Conservation (phyloP, 352 stramenopile species). For the Thalassiosira hispida region DNA sequence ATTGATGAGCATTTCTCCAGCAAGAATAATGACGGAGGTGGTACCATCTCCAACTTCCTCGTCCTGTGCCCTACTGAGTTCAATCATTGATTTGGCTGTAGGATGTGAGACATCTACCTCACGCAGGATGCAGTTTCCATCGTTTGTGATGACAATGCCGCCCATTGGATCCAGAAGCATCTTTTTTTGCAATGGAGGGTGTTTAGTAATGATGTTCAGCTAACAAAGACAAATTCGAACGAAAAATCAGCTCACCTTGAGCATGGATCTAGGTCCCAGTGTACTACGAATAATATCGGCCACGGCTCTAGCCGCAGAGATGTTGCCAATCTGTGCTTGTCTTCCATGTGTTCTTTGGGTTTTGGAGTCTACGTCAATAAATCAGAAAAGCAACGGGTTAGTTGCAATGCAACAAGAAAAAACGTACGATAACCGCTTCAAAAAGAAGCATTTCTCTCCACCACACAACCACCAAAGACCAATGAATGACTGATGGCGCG, state of each 20-base stretch:
- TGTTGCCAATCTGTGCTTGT: slow-evolving; percentile 98
- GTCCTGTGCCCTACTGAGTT: slow-evolving; percentile 97
- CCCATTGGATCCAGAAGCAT: slow-evolving; percentile 99
- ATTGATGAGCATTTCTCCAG: slow-evolving; percentile 96
- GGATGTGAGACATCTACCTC: slow-evolving; percentile 98
- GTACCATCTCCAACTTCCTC: slow-evolving; percentile 99
- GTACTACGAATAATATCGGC: slow-evolving; percentile 98
- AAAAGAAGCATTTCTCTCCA: too few species aligned
- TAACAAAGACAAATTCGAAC: neutral
- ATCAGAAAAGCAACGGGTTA: neutral
- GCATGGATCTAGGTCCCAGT: slow-evolving; percentile 97
- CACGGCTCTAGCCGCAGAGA: slow-evolving; percentile 90
- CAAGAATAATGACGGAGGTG: slow-evolving; percentile 99
- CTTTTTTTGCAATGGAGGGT: slow-evolving; percentile 21
- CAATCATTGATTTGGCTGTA: slow-evolving; percentile 99
- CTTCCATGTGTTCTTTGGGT: slow-evolving; percentile 97
- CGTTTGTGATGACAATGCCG: slow-evolving; percentile 99
- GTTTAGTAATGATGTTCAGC: neutral
- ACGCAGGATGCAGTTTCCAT: slow-evolving; percentile 98
- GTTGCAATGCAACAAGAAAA: neutral
- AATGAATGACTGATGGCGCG: too few species aligned
- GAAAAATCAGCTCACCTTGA: slow-evolving; percentile 66
- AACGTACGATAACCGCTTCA: neutral
- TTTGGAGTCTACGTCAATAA: slow-evolving; percentile 88
- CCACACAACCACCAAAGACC: too few species aligned